Evolutionary conservation across 768 basidiomycete species (phyloP).

Genomic region (Gyrodon lividus): DNA sequence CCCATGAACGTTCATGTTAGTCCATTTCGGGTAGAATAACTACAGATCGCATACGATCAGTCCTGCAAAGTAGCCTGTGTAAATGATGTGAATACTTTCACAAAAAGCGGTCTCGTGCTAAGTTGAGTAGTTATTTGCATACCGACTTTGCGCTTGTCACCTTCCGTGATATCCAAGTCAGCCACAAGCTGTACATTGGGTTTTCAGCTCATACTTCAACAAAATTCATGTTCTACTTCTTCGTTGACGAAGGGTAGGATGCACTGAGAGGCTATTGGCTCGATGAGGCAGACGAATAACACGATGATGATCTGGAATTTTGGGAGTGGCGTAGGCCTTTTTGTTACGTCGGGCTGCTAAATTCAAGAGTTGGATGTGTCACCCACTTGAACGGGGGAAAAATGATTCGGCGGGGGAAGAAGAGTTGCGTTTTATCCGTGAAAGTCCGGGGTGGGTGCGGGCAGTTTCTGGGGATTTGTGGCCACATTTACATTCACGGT

Average conservation of each 20-base stretch:
- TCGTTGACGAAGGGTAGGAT: constrained; percentile 1
- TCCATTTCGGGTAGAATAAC: neutral
- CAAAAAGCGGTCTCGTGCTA: neutral
- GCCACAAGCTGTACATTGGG: constrained; percentile 23
- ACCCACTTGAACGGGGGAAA: too few relatives aligned
- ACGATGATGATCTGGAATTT: neutral
- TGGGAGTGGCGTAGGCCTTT: neutral
- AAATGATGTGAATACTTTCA: neutral
- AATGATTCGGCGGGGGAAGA: too few relatives aligned
- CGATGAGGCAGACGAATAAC: neutral
- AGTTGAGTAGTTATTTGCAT: constrained; percentile 42
- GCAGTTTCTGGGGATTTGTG: too few relatives aligned
- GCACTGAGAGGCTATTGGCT: neutral
- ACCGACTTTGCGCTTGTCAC: constrained; percentile 24
- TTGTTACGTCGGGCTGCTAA: neutral
- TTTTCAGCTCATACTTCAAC: neutral
- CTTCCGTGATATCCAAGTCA: constrained; percentile 24
- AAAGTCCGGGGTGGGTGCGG: too few relatives aligned
- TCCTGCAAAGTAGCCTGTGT: constrained; percentile 72
- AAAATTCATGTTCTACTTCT: neutral
- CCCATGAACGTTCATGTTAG: constrained; percentile 37
- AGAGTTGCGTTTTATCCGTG: too few relatives aligned
- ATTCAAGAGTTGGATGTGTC: too few relatives aligned
- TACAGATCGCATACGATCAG: constrained; percentile 48
- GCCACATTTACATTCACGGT: too few relatives aligned